Evolutionary conservation across 164 flowering plant species (phyloP), one percentile per base, ranked within the genome.

Genomic region (Berberis thunbergii): DNA sequence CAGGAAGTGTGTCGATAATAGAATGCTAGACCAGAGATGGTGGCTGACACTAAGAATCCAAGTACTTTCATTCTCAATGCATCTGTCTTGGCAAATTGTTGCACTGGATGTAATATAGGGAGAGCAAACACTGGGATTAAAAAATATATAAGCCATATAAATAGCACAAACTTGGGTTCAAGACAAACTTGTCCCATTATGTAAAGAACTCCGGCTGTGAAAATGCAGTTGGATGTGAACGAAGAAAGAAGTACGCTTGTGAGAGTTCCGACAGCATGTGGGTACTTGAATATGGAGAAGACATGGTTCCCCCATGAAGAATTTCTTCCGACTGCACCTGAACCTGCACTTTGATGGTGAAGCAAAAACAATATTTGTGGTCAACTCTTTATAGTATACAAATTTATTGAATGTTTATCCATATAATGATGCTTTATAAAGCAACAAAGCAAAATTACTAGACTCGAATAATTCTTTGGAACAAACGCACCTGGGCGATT

Each of bases 1-100:
- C 90, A 87, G 26, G 45, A 46, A 0, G 11, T 40, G 2, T 68
- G 8, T 4, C 70, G 64, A 68, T 44, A 81, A 43, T 70, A 78
- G 73, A 78, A 82, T 4, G 88, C 88, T 1, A 62, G 9, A 2
- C 83, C 90, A 9, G 88, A 70, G 0, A 85, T 77, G 1, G 61
- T 1, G 2, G 75, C 57, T 0, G 86, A 67, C 3, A 84, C 45
- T 6, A 80, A 26, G 67, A 82, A 75, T 0, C 88, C 90, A 0
- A 84, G 71, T 2, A 85, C 45, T 54, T 81, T 79, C 90, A 87
- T 85, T 64, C 77, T 74, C 46, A 80, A 70, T 1, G 86, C 84
- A 58, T 77, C 81, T 1, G 84, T 65, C 58, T 73, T 79, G 6
- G 79, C 59, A 6, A 77, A 10, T 6, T 70, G 75, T 65, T 83